Conservation (phyloP, 208 protist genomes). For the Trypanosoma rangeli region DNA sequence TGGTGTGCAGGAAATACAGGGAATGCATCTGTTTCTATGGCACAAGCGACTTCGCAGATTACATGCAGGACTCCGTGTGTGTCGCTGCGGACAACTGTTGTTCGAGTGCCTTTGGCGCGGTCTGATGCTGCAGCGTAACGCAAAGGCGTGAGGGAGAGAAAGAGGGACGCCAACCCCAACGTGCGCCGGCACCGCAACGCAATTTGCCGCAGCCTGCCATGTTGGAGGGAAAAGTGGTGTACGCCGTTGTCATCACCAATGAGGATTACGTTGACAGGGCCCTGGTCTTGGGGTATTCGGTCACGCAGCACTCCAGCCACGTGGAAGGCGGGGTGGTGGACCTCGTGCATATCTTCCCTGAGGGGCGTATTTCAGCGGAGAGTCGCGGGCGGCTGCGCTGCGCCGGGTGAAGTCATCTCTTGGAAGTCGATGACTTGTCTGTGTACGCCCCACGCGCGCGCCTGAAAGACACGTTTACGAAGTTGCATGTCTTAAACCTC, state of each 20-base stretch:
- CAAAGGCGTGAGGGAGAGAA: too few relatives aligned
- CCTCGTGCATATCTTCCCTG: conserved; percentile 15
- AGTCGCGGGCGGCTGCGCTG: conserved; percentile 14
- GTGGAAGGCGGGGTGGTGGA: conserved; percentile 1
- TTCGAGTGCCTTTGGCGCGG: too few relatives aligned
- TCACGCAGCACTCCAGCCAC: conserved; percentile 8
- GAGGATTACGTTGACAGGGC: conserved; percentile 25
- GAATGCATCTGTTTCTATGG: not conserved
- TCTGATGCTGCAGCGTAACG: too few relatives aligned
- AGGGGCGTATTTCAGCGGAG: conserved; percentile 6
- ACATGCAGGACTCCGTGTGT: not conserved
- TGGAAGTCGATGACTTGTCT: conserved; percentile 18
- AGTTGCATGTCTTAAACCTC: conserved; percentile 28
- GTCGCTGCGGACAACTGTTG: not conserved
- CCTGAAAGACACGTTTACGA: conserved; percentile 21
- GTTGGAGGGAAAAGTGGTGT: conserved; percentile 4
- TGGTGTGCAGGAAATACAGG: not conserved
- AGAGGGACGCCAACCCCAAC: not conserved
- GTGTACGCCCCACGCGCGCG: conserved; percentile 7
- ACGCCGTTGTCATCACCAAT: conserved; percentile 22
- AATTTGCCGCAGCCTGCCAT: not conserved
- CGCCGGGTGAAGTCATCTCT: conserved; percentile 16
- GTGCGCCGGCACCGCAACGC: not conserved
- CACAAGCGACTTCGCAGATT: not conserved
- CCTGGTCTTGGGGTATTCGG: conserved; percentile 14